phyloP scores from a whole-genome alignment of 2,329 filamentous ascomycete species.

The Lachnellula occidentalis region DNA sequence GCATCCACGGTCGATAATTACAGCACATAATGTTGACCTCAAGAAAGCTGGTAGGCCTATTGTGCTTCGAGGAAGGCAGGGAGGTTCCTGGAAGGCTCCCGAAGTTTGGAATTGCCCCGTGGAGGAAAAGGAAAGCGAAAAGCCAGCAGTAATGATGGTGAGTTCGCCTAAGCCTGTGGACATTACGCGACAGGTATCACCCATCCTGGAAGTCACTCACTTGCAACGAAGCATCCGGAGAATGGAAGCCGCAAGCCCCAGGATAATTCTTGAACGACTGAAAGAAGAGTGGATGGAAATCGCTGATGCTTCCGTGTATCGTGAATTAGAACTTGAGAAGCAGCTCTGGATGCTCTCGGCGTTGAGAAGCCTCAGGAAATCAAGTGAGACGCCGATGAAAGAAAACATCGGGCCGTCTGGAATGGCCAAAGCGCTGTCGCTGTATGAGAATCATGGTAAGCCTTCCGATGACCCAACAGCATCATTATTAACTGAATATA shows the following conservation, averaged over 20 bases:
- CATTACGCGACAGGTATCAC: neutral
- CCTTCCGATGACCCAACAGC: neutral
- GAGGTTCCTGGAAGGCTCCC: constrained; percentile 21
- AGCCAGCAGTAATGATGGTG: neutral
- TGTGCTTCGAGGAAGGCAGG: neutral
- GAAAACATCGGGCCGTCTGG: constrained; percentile 13
- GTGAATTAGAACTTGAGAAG: constrained; percentile 48
- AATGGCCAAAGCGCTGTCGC: constrained; percentile 21
- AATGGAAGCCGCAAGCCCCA: constrained; percentile 49
- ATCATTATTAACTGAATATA: constrained; percentile 7
- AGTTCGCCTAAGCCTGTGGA: neutral
- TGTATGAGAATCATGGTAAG: constrained; percentile 31
- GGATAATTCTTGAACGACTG: constrained; percentile 49
- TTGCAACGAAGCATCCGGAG: constrained; percentile 49
- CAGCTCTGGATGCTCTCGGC: constrained; percentile 58
- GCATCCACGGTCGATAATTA: neutral
- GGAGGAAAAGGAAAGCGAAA: neutral
- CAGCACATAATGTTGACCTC: neutral
- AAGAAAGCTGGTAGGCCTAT: neutral
- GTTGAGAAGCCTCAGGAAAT: constrained; percentile 39
- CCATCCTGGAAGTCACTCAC: constrained; percentile 23
- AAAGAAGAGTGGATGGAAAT: constrained; percentile 45
- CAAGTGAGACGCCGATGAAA: constrained; percentile 28
- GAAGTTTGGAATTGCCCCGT: constrained; percentile 17
- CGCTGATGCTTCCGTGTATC: constrained; percentile 42